A percentile compares a stretch with the other conserved stretches of the same genome.
Conservation (phyloP, 441 rosid species). For the Raphanus hybrid region DNA sequence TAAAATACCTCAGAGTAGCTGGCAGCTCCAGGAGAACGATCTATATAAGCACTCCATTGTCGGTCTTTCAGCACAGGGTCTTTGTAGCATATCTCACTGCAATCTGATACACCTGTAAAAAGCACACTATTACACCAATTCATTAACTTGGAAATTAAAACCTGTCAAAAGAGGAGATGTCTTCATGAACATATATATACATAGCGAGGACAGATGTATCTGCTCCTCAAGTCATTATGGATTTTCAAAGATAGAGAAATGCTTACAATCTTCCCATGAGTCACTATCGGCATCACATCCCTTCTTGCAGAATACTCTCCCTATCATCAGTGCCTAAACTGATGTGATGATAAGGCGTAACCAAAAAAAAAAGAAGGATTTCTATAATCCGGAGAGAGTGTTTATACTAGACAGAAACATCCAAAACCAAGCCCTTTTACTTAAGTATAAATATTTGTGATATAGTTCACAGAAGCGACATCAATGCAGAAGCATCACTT, state of each 20-base stretch:
- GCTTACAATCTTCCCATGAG: constrained; percentile 94
- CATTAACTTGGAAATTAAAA: constrained; percentile 23
- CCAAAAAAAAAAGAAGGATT: background rate
- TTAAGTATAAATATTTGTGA: no score
- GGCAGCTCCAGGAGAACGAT: constrained; percentile 95
- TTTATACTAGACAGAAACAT: no score
- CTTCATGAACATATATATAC: constrained; percentile 22
- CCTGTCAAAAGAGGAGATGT: constrained; percentile 16
- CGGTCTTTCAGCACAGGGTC: constrained; percentile 91
- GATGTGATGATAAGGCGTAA: constrained; percentile 4
- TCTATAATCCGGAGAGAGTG: constrained; percentile 5
- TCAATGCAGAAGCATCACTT: no score
- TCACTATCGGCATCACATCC: constrained; percentile 86
- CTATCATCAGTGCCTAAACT: constrained; percentile 43
- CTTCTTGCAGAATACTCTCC: constrained; percentile 98
- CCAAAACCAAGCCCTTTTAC: no score
- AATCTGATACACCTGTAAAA: constrained; percentile 69
- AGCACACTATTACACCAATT: constrained; percentile 26
- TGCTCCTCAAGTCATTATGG: background rate
- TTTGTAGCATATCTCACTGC: constrained; percentile 89
- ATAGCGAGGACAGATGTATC: constrained; percentile 13
- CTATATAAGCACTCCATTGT: constrained; percentile 91
- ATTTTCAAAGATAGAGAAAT: constrained; percentile 10
- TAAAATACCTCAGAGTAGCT: constrained; percentile 70
- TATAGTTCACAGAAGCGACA: no score